phyloP scores from a whole-genome alignment of 352 stramenopile species.

The Phytopythium delawarense region DNA sequence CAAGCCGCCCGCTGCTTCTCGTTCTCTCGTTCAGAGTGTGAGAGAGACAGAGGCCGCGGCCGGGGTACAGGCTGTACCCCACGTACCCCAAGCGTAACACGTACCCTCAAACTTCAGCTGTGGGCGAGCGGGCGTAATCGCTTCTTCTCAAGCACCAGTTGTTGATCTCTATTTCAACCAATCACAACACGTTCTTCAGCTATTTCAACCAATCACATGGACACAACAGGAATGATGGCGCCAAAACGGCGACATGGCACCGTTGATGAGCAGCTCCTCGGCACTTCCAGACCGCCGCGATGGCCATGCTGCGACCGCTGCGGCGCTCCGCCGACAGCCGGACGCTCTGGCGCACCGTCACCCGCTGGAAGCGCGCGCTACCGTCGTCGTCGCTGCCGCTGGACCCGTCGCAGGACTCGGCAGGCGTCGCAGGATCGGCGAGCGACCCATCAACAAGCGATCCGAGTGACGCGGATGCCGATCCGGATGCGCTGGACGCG shows the following conservation, averaged over 20 bases:
- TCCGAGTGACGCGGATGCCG: too few species aligned
- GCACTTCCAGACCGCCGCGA: not conserved
- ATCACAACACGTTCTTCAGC: not conserved
- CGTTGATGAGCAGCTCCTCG: not conserved
- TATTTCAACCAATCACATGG: not conserved
- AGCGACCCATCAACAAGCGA: not conserved
- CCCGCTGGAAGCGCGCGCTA: not conserved
- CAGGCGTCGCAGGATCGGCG: too few species aligned
- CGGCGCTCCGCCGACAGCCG: not conserved
- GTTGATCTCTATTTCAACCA: not conserved
- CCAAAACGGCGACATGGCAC: not conserved
- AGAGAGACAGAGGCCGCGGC: not conserved
- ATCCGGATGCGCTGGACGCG: conserved; percentile 12
- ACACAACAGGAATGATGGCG: conserved; percentile 1
- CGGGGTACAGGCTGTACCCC: too few species aligned
- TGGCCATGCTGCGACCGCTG: conserved; percentile 1
- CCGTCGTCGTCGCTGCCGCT: not conserved
- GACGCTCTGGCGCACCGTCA: not conserved
- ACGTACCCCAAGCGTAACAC: too few species aligned
- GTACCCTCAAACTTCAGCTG: too few species aligned
- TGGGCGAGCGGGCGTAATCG: too few species aligned
- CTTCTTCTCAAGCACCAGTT: too few species aligned
- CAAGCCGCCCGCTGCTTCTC: too few species aligned
- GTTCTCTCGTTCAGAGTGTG: not conserved
- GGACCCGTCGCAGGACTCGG: too few species aligned